phyloP scores from a whole-genome alignment of 495 filamentous ascomycete species.

The Friedmanniomyces simplex region DNA sequence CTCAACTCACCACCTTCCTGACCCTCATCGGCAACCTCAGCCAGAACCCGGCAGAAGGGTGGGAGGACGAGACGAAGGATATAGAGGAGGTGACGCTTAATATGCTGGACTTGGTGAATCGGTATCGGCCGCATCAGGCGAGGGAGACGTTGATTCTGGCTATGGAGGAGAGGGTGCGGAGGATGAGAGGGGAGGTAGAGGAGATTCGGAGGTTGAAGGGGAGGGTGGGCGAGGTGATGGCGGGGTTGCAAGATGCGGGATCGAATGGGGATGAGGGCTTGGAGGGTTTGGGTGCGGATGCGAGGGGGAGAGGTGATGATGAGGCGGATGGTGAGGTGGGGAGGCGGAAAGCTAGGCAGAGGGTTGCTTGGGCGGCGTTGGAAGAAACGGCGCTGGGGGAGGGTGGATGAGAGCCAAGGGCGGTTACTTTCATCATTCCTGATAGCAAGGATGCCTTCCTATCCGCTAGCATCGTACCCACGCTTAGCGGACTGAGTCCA shows the following conservation, averaged over 20 bases:
- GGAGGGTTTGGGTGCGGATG: conserved; percentile 10
- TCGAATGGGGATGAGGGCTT: too few species aligned
- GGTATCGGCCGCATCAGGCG: conserved; percentile 92
- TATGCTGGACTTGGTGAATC: conserved; percentile 81
- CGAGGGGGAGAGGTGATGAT: background rate
- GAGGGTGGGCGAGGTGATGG: conserved; percentile 59
- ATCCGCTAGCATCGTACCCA: too few species aligned
- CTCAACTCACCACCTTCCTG: conserved; percentile 72
- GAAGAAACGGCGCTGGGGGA: too few species aligned
- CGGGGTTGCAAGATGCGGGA: conserved; percentile 22
- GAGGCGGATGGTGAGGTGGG: conserved; percentile 9
- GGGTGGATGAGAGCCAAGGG: too few species aligned
- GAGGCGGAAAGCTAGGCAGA: conserved; percentile 19
- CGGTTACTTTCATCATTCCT: too few species aligned
- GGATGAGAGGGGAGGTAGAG: conserved; percentile 64
- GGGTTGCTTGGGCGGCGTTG: conserved; percentile 21
- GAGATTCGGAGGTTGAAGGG: conserved; percentile 60
- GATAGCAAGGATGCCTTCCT: too few species aligned
- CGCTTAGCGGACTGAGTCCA: too few species aligned
- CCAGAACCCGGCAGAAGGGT: conserved; percentile 46
- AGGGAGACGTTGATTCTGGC: conserved; percentile 78
- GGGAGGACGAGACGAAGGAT: conserved; percentile 57
- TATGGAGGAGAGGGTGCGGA: conserved; percentile 82
- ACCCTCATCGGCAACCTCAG: conserved; percentile 64
- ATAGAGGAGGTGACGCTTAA: conserved; percentile 75